Evolutionary conservation across 805 yeast species (phyloP), one percentile per base, ranked within the genome.

Genomic region (Dipodascopsis uninucleata): DNA sequence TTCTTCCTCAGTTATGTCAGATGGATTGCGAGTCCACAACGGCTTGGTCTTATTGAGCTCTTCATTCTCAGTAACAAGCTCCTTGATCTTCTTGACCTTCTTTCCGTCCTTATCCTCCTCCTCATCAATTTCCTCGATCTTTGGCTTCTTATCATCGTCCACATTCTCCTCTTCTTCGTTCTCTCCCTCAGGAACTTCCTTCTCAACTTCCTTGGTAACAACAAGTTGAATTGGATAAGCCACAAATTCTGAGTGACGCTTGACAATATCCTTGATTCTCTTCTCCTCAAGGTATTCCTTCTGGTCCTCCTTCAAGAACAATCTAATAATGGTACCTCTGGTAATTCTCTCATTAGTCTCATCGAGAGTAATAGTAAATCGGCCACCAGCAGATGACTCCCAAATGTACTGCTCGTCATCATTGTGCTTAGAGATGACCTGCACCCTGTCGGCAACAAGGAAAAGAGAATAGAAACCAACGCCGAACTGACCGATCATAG

Each of bases 401-500:
- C 99, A 93, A 63, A 93, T 76, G 82, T 93, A 93, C 77, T 93
- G 99, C 71, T 93, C 97, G 69, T 93, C 99, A 65, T 93, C 99
- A 68, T 93, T 93, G 80, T 88, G 83, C 79, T 93, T 93, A 52
- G 98, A 86, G 69, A 93, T 86, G 62, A 93, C 99, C 76, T 93
- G 96, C 57, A 93, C 98, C 62, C 80, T 86, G 76, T 93, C 99
- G 63, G 98, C 97, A 68, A 93, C 98, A 76, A 93, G 80, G 85
- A 93, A 93, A 60, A 90, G 78, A 44, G 99, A 93, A 83, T 93
- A 93, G 90, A 93, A 93, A 82, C 99, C 99, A 62, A 93, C 98
- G 88, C 99, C 99, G 77, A 93, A 93, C 77, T 93, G 98, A 80
- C 99, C 99, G 75, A 93, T 93, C 98, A 93, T 93, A 57, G 97